Conservation (phyloP, 2,329 filamentous ascomycete genomes). For the Drechslerella coelobrocha region DNA sequence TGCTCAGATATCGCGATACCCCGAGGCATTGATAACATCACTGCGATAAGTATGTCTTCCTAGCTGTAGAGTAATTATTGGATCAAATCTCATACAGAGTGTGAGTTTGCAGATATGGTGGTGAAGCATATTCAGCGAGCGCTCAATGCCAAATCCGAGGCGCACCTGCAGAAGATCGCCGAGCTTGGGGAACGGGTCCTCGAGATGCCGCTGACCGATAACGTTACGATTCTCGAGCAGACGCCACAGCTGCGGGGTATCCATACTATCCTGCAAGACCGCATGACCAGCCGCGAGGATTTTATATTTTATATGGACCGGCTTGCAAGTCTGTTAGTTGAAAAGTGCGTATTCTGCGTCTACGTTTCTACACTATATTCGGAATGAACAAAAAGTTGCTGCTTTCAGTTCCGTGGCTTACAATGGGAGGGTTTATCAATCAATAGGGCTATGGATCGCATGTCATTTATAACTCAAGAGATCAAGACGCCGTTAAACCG, state of each 20-base stretch:
- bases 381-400: background rate
- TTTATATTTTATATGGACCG: conserved; percentile 98
- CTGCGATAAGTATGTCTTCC: conserved; percentile 75
- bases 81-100: background rate
- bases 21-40: conserved; percentile 89
- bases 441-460: conserved; percentile 74
- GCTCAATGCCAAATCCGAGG: conserved; percentile 80
- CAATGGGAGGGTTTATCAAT: too few relatives aligned
- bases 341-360: conserved; percentile 62
- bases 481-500: conserved; percentile 75
- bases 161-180: conserved; percentile 79
- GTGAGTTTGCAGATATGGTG: conserved; percentile 75
- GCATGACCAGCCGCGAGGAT: conserved; percentile 79
- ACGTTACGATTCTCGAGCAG: conserved; percentile 75
- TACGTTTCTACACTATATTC: background rate
- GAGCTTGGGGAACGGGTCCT: conserved; percentile 73
- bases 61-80: background rate
- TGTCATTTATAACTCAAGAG: conserved; percentile 69
- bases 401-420: conserved; percentile 10
- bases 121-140: conserved; percentile 90
- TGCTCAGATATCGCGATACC: conserved; percentile 85
- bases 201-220: conserved; percentile 74
- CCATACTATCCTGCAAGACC: conserved; percentile 86
- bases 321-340: conserved; percentile 81
- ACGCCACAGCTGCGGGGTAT: conserved; percentile 85